Evolutionary conservation across 2,329 filamentous ascomycete genomes (phyloP), one percentile per base, ranked within the genome.

Genomic region (Pseudogymnoascus destructans): DNA sequence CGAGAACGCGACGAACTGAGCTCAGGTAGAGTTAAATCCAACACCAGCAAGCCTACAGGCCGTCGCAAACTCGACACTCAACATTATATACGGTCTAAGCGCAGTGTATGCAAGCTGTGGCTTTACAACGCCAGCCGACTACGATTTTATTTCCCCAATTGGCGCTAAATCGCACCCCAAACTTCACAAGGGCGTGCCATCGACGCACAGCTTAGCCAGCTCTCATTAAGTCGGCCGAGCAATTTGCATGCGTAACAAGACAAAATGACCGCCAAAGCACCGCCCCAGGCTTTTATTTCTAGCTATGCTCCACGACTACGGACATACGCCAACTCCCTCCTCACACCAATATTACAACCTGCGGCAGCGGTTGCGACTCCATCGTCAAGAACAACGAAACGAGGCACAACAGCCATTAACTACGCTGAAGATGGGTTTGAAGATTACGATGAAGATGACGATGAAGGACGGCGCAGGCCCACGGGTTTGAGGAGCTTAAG

Each of bases 361-460:
- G 84, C 82, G 62, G 79, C 84, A 64, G 76, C 77, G 59, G 79
- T 81, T n/a, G 72, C 81, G 2, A 84, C 82, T 21, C 81, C 85
- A 36, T 75, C 80, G 60, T 79, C 88, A 66, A 83, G 92, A 69
- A 95, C 88, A n/a, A 97, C 93, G 7, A 97, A 98, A 76, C 86
- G 93, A 72, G 93, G 93, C 59, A 97, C 93, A 1, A 93, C 89
- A 32, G 88, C 92, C 63, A 93, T 97, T 73, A 98, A 96, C 74
- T 98, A 98, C 69, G 92, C 93, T 21, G 93, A 98, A 70, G 92
- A 97, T 70, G 91, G 91, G 52, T 95, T 86, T 68, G 92, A 96
- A 64, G 90, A 92, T 67, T 80, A 85, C 59, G 87, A 89, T 62
- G 85, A 87, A 55, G 86, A 89, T 62, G 86, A 89, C 58, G 77